Base-by-base conservation (phyloP, 2,329 filamentous ascomycete species). In the Cercospora zeina region DNA sequence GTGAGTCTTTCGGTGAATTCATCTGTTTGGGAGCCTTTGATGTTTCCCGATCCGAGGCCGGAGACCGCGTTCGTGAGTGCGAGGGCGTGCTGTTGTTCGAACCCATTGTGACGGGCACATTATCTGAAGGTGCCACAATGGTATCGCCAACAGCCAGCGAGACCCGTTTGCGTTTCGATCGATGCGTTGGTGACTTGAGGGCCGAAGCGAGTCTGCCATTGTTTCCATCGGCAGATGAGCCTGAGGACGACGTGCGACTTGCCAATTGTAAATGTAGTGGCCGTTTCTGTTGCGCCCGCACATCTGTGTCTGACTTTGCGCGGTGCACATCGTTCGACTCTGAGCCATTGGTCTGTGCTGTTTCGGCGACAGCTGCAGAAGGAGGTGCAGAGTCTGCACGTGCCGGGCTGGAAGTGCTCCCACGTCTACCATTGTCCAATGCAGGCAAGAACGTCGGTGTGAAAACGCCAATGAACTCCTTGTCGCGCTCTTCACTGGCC, bases 401-500 rank as follows among this genome's bases (percentile, higher is more conserved):
- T 27, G 68, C 67, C 4, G 62, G 59, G 11, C 59, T 60, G 39
- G 59, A 24, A 34, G 21, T 58, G 11, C 36, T 54, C 19, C 45
- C 37, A 11, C 21, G 31, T 33, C 50, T 54, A 14, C 45, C 39
- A 9, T 53, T 31, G n/a, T 73, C 72, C 33, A 76, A 57, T 16
- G 73, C 69, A 10, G 74, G 70, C n/a, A 76, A 64, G 59, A 68
- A 76, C 9, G 68, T 65, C 21, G 74, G 74, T 45, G 73, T 76
- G 67, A 76, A 76, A 34, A 76, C 63, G 24, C 74, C 74, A 27
- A 74, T 58, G 30, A 76, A 71, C 14, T 74, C 74, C 58, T 68
- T 72, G 36, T 75, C 70, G 8, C 73, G 68, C 51, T 73, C 69
- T 7, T 62, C 47, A 39, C 66, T 70, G 31, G 67, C 66, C 21